Evolutionary conservation across 352 stramenopile species (phyloP).

Genomic region (Globisporangium radiosum): DNA sequence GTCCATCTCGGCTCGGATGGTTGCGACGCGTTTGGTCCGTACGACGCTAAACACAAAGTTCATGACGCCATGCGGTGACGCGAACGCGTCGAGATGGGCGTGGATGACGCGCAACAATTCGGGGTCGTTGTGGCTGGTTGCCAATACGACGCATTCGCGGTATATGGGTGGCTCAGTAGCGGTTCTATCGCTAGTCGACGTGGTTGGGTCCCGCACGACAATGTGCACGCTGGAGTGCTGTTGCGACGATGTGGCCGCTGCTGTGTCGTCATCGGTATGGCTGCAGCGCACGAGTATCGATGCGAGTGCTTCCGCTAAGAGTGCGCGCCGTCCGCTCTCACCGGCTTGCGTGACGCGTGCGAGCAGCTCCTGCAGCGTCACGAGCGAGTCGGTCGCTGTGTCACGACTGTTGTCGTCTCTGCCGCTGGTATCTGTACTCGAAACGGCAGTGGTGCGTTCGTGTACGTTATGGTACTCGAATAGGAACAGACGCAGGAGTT

Average conservation of each 20-base stretch:
- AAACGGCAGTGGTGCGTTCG: background rate
- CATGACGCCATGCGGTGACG: slow-evolving; percentile 46
- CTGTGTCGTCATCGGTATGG: background rate
- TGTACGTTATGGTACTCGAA: slow-evolving; percentile 23
- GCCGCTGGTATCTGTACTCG: no score
- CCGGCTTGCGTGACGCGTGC: background rate
- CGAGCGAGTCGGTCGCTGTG: slow-evolving; percentile 1
- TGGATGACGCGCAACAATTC: slow-evolving; percentile 9
- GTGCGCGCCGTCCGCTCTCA: slow-evolving; percentile 2
- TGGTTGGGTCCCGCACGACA: slow-evolving; percentile 4
- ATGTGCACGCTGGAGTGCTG: slow-evolving; percentile 4
- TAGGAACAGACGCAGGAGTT: slow-evolving; percentile 53
- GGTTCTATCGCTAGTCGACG: background rate
- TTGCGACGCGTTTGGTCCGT: slow-evolving; percentile 36
- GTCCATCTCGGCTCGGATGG: slow-evolving; percentile 71
- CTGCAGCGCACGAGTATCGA: slow-evolving; percentile 28
- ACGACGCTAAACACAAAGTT: slow-evolving; percentile 68
- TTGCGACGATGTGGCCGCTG: background rate
- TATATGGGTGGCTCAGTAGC: slow-evolving; percentile 8
- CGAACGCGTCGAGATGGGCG: slow-evolving; percentile 20
- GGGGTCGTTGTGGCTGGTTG: slow-evolving; percentile 4
- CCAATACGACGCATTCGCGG: slow-evolving; percentile 7
- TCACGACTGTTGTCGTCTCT: background rate
- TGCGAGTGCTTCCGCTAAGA: slow-evolving; percentile 19
- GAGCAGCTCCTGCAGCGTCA: slow-evolving; percentile 10